Evolutionary conservation across 2,329 filamentous ascomycete genomes (phyloP).

Genomic region (Botryotinia calthae): DNA sequence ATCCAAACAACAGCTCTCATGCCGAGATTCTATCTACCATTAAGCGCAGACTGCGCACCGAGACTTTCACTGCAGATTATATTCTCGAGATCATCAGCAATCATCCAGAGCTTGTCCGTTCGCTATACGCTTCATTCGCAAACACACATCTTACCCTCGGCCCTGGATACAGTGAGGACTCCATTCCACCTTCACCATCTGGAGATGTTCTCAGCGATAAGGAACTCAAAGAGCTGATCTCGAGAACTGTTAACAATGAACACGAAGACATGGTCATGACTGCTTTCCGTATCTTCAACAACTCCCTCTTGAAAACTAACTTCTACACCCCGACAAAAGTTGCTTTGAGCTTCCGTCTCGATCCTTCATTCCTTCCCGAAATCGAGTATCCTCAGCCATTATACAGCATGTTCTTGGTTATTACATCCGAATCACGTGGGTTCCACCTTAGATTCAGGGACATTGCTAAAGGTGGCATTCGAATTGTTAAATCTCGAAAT

Average conservation of each 20-base stretch:
- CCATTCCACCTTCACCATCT: slow-evolving; percentile 54
- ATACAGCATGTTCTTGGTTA: slow-evolving; percentile 98
- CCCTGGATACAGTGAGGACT: slow-evolving; percentile 51
- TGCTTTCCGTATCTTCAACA: slow-evolving; percentile 94
- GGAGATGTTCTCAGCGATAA: slow-evolving; percentile 72
- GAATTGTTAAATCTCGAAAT: slow-evolving; percentile 97
- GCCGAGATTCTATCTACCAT: slow-evolving; percentile 83
- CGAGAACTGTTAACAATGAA: slow-evolving; percentile 80
- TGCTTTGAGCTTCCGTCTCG: slow-evolving; percentile 90
- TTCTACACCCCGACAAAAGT: slow-evolving; percentile 95
- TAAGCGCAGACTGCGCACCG: slow-evolving; percentile 90
- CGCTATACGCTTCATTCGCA: slow-evolving; percentile 88
- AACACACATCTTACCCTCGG: slow-evolving; percentile 69
- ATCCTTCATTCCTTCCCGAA: slow-evolving; percentile 82
- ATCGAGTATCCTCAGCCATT: slow-evolving; percentile 91
- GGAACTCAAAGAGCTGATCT: slow-evolving; percentile 72
- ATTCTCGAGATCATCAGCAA: slow-evolving; percentile 95
- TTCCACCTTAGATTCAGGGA: slow-evolving; percentile 98
- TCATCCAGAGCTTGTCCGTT: slow-evolving; percentile 82
- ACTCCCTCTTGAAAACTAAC: slow-evolving; percentile 91
- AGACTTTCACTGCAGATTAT: slow-evolving; percentile 98
- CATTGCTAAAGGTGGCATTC: slow-evolving; percentile 93
- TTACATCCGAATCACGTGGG: slow-evolving; percentile 92
- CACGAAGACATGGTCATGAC: slow-evolving; percentile 98
- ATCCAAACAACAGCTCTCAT: slow-evolving; percentile 77